phyloP scores from a whole-genome alignment of 2,329 filamentous ascomycete genomes.

The Pezicula radicicola region DNA sequence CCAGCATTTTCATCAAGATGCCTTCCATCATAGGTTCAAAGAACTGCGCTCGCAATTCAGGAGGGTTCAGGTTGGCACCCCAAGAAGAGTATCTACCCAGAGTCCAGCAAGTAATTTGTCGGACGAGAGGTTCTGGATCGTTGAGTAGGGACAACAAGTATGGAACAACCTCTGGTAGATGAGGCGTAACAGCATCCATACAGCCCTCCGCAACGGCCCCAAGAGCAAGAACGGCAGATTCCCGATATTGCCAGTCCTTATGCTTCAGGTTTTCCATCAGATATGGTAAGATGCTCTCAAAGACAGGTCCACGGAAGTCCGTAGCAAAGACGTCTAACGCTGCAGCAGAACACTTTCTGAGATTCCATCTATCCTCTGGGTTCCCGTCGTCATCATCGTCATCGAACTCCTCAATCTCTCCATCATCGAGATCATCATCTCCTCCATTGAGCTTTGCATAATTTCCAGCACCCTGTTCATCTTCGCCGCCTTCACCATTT shows the following conservation, averaged over 20 bases:
- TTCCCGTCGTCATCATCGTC: slow-evolving; percentile 72
- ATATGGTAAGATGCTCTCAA: slow-evolving; percentile 89
- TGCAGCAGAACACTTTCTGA: slow-evolving; percentile 95
- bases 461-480: slow-evolving; percentile 50
- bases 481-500: slow-evolving; percentile 37
- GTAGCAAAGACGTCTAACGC: slow-evolving; percentile 91
- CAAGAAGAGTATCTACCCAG: slow-evolving; percentile 90
- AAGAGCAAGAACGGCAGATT: slow-evolving; percentile 90
- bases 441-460: slow-evolving; percentile 52
- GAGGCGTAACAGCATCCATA: slow-evolving; percentile 83
- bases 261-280: slow-evolving; percentile 87
- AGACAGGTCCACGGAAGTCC: slow-evolving; percentile 84
- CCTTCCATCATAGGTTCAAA: slow-evolving; percentile 98
- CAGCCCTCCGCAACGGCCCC: slow-evolving; percentile 95
- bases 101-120: slow-evolving; percentile 98
- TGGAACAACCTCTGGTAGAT: slow-evolving; percentile 84
- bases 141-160: slow-evolving; percentile 85
- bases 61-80: slow-evolving; percentile 74
- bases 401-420: slow-evolving; percentile 75
- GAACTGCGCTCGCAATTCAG: slow-evolving; percentile 66
- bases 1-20: slow-evolving; percentile 89
- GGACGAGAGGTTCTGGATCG: slow-evolving; percentile 84
- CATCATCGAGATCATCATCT: slow-evolving; percentile 80
- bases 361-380: slow-evolving; percentile 89
- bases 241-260: slow-evolving; percentile 84